These are phyloP conservation scores for Venturia effusa DNA, from an alignment of 2,329 filamentous ascomycete genomes.

Conservation along the genomic window DNA sequence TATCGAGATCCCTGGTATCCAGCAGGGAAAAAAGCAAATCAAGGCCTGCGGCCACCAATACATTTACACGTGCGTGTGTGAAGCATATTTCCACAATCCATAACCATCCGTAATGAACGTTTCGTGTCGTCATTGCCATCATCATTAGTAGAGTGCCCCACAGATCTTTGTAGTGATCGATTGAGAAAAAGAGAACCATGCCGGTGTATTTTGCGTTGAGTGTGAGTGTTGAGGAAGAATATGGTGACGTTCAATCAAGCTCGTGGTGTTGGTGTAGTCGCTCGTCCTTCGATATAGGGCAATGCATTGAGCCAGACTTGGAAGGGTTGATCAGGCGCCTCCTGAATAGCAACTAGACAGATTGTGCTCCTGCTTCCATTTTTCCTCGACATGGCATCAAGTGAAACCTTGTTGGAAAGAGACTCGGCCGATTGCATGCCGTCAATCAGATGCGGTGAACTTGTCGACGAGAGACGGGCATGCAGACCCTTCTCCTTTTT, in stretches of 20 bases:
- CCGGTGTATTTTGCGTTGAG: neutral
- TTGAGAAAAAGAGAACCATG: neutral
- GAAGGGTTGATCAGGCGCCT: slow-evolving; percentile 8
- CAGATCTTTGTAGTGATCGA: neutral
- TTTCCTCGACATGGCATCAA: slow-evolving; percentile 3
- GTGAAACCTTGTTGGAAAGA: neutral
- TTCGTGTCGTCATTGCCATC: neutral
- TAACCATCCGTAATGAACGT: neutral
- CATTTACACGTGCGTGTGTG: neutral
- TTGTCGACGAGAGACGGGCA: neutral
- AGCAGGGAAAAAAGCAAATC: neutral
- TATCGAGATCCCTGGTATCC: neutral
- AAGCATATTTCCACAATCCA: neutral
- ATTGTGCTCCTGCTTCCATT: slow-evolving; percentile 10
- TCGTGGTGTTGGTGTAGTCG: neutral
- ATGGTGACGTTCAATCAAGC: neutral
- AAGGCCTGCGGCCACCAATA: neutral
- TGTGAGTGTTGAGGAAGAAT: neutral
- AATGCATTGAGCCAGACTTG: slow-evolving; percentile 11
- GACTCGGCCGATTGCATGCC: neutral
- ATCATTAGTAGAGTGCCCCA: neutral
- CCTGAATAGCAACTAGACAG: slow-evolving; percentile 8
- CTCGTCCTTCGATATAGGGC: slow-evolving; percentile 11
- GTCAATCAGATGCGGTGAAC: neutral
- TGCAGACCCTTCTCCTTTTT: neutral